Evolutionary conservation across 768 basidiomycete genomes (phyloP), one percentile per base, ranked within the genome.

Genomic region (Auricularia sp.): DNA sequence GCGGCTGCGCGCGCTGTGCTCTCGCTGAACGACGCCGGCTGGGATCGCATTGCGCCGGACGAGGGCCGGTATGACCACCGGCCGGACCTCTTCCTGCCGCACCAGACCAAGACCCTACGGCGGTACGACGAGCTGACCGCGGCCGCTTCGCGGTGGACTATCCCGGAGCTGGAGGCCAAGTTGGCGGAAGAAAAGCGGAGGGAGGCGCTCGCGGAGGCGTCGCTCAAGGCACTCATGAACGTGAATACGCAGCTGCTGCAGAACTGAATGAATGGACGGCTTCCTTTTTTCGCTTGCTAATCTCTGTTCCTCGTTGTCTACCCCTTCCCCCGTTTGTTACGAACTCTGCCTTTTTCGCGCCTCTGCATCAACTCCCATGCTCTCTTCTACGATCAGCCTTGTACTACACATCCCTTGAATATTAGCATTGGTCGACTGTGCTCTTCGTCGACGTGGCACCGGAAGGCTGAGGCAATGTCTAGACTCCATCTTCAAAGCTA

Each of bases 1-100:
- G 92, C 92, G 5, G 90, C 91, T 3, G 90, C 92, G 34, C 83
- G 87, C 34, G 89, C 90, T 6, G 86, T 92, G 24, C 80, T 93
- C 33, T 83, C 87, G 1, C 88, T 90, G 78, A 93, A 92, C 69
- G 90, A 94, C 75, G 86, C 81, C 66, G 90, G 92, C 29, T 92
- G 91, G 91, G 92, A 91, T 72, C 80, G 81, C 11, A 77, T 82
- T 66, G 81, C 78, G 3, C 56, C 56, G 34, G 56, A 59, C 56
- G 56, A 59, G 34, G 56, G 56, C 13, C 34, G 70, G 63, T 69
- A 69, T 21, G 71, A 70, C 14, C 56, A 59, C 34, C 8, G 14
- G 16, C 56, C 56, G 16, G 56, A 59, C 16, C 29, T 59, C 3
- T 86, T 87, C 71, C 74, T 92, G 71, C 90, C 90, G 44, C 83